Conservation (phyloP, 1,284 basidiomycete genomes). For the Erythrobasidium hasegawianum region DNA sequence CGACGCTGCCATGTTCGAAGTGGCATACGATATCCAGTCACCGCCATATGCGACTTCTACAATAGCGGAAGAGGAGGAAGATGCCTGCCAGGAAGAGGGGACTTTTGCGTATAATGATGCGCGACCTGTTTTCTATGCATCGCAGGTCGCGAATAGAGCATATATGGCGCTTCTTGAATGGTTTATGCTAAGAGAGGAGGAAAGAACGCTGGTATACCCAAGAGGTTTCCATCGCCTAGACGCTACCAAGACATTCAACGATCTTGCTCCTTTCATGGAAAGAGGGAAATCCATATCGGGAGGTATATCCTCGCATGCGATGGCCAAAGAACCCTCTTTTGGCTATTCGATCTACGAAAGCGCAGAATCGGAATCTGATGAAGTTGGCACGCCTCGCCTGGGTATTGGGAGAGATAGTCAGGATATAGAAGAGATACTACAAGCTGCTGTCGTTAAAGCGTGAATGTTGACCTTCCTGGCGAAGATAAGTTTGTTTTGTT, state of each 20-base stretch:
- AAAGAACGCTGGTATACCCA: not conserved
- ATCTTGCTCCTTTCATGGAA: too few species aligned
- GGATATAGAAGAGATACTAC: not conserved
- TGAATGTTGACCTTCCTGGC: not conserved
- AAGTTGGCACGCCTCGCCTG: not conserved
- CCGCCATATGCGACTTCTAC: not conserved
- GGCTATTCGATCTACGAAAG: conserved; percentile 4
- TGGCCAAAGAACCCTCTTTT: conserved; percentile 2
- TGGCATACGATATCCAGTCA: conserved; percentile 23
- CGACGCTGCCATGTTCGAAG: conserved; percentile 24
- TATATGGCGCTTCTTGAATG: not conserved
- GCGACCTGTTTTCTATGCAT: not conserved
- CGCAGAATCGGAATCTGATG: conserved; percentile 4
- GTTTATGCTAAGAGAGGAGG: not conserved
- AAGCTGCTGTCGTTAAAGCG: not conserved
- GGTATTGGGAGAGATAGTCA: not conserved
- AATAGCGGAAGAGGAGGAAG: conserved; percentile 11
- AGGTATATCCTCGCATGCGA: too few species aligned
- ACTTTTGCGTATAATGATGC: not conserved
- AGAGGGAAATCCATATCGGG: too few species aligned
- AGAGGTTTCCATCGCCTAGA: not conserved
- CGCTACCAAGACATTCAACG: not conserved
- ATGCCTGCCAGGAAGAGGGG: not conserved
- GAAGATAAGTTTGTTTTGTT: too few species aligned
- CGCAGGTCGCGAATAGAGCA: not conserved